Base-by-base conservation (phyloP, 177 flowering plant genomes). In the Vitis hybrid region DNA sequence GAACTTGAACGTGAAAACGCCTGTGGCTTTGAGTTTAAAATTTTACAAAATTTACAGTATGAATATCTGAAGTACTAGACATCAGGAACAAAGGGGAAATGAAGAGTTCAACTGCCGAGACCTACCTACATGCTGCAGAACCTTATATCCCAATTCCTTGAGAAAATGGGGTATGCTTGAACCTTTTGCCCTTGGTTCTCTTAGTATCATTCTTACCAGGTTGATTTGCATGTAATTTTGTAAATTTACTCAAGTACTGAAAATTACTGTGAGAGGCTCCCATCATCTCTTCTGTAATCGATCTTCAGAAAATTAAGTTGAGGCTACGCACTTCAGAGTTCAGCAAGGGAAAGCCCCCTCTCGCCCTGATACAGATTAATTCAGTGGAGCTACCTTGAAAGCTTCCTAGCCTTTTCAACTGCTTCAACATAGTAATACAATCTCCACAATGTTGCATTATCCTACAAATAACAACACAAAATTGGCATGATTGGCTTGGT, bases 381-480 rank as follows among this genome's bases (percentile, higher is more conserved):
- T 35, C 6, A 5, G 8, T 35, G 59, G 65, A 51, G 14, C 24
- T 49, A 51, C 66, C 16, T 15, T 60, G 69, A 32, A 56, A 75
- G 81, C 10, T 64, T 73, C 40, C 65, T 76, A 40, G 89, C 89
- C 68, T 75, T 89, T 70, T 79, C 85, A 70, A 83, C 83, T 6
- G 88, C 83, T 76, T 81, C 62, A 13, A 78, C 81, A 60, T 85
- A 87, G 79, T 80, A 82, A 74, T 88, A 87, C 71, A 90, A 71
- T 79, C 91, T 82, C 95, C 93, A 88, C 6, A 92, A 86, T 10
- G 91, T 88, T 8, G 14, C 70, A 60, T 83, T 77, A 71, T 82
- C 88, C 97, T 90, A 74, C 65, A 79, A 19, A 35, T 35, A 35
- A 35, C 46, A 35, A 35, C 6, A 35, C 46, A 6, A 35, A 0